Conservation (phyloP, 2,329 filamentous ascomycete species). For the Coniosporium uncinatum region DNA sequence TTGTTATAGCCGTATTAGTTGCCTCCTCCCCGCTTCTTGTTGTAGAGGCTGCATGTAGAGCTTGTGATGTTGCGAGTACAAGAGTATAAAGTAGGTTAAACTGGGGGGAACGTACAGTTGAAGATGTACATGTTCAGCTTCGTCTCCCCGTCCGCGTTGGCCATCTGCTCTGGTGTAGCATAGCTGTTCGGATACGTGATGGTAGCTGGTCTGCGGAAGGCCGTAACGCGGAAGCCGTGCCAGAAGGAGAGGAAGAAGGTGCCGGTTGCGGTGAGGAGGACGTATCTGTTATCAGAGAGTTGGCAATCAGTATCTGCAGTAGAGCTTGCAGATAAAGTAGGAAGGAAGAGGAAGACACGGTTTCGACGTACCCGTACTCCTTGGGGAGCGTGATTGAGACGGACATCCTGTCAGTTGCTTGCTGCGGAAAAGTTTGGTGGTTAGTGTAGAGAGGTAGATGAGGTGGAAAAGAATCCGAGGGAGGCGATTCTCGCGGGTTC, state of each 20-base stretch:
- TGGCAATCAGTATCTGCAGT: neutral
- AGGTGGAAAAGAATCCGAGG: too few species aligned
- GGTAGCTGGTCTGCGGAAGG: slow-evolving; percentile 43
- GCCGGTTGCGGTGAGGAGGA: slow-evolving; percentile 46
- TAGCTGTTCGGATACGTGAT: slow-evolving; percentile 54
- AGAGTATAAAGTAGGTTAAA: slow-evolving; percentile 23
- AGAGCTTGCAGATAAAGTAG: slow-evolving; percentile 2
- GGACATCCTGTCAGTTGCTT: slow-evolving; percentile 6
- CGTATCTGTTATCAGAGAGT: slow-evolving; percentile 37
- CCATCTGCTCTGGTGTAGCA: slow-evolving; percentile 48
- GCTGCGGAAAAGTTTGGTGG: too few species aligned
- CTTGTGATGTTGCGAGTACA: neutral
- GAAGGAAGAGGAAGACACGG: neutral
- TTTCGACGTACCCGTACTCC: slow-evolving; percentile 38
- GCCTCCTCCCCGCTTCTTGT: too few species aligned
- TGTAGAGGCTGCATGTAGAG: neutral
- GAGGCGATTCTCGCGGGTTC: too few species aligned
- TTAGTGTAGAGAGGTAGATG: too few species aligned
- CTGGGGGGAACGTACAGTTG: too few species aligned
- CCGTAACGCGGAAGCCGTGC: slow-evolving; percentile 40
- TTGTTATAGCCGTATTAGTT: too few species aligned
- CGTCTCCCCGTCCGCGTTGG: slow-evolving; percentile 24
- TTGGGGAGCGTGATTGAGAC: slow-evolving; percentile 35
- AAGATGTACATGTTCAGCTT: slow-evolving; percentile 36
- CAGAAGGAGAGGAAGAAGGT: slow-evolving; percentile 47